Conservation (phyloP, 2,329 filamentous ascomycete genomes). For the Aspergillus tamarii region DNA sequence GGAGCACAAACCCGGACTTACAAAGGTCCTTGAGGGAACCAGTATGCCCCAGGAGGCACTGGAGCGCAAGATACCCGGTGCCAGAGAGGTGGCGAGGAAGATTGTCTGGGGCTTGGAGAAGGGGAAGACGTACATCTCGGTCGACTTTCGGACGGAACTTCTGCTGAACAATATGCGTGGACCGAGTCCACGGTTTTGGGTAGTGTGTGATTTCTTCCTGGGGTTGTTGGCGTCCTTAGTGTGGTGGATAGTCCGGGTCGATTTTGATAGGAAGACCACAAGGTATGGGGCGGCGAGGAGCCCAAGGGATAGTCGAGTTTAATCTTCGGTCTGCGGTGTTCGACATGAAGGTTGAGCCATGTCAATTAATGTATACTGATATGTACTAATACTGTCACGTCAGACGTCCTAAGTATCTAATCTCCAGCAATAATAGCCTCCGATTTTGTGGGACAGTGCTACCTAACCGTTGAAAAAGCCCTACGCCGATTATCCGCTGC, state of each 20-base stretch:
- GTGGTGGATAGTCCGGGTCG: constrained; percentile 3
- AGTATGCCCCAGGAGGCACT: neutral
- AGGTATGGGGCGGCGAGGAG: neutral
- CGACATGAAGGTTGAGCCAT: neutral
- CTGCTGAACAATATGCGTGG: constrained; percentile 12
- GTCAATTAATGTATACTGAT: neutral
- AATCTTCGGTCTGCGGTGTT: neutral
- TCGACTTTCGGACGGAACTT: constrained; percentile 11
- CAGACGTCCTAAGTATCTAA: neutral
- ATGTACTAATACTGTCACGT: neutral
- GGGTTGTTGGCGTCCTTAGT: neutral
- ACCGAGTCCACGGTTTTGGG: constrained; percentile 14
- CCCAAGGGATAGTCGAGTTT: constrained; percentile 2
- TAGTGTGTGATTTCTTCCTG: constrained; percentile 5
- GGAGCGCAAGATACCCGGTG: neutral
- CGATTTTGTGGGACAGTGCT: too few species aligned
- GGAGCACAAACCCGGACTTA: constrained; percentile 7
- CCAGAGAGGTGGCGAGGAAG: constrained; percentile 1
- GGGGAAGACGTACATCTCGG: constrained; percentile 10
- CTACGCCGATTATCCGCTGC: too few species aligned
- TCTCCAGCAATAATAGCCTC: neutral
- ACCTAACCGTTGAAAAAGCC: too few species aligned
- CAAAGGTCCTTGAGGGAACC: constrained; percentile 14
- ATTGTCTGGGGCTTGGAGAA: constrained; percentile 8
- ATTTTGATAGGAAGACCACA: neutral